phyloP scores from a whole-genome alignment of 2,329 filamentous ascomycete genomes.

The Cladosporium sp. region DNA sequence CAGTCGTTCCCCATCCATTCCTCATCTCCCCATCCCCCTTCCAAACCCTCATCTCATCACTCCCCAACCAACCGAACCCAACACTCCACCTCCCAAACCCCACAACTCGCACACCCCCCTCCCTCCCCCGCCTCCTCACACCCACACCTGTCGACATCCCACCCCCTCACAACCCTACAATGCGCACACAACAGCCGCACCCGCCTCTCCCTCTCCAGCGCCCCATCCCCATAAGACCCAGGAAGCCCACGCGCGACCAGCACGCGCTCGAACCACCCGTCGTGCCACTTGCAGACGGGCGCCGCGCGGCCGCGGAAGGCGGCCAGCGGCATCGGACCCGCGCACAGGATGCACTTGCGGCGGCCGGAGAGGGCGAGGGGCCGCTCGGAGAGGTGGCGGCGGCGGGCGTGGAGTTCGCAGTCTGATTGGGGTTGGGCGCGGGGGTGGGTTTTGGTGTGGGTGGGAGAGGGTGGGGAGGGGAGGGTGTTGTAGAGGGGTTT shows the following conservation, averaged over 20 bases:
- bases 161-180: conserved; percentile 4
- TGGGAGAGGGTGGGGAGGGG: conserved; percentile 11
- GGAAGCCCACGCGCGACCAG: background rate
- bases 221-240: background rate
- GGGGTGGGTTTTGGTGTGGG: conserved; percentile 13
- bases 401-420: conserved; percentile 22
- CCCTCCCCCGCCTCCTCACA: background rate
- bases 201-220: background rate
- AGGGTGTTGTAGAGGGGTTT: conserved; percentile 24
- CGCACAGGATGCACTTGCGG: conserved; percentile 22
- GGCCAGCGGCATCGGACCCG: conserved; percentile 10
- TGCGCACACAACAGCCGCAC: conserved; percentile 6
- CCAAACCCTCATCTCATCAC: no score
- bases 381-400: conserved; percentile 20
- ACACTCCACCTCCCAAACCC: conserved; percentile 8
- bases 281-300: conserved; percentile 21
- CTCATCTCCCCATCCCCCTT: no score
- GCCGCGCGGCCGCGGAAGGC: conserved; percentile 13
- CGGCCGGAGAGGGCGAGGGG: conserved; percentile 16
- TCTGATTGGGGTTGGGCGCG: conserved; percentile 15
- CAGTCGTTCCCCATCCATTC: no score
- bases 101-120: conserved; percentile 8
- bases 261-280: conserved; percentile 16
- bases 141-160: conserved; percentile 7
- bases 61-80: conserved; percentile 1